phyloP scores from a whole-genome alignment of 2,329 filamentous ascomycete genomes.

The Nigrograna mackinnonii region DNA sequence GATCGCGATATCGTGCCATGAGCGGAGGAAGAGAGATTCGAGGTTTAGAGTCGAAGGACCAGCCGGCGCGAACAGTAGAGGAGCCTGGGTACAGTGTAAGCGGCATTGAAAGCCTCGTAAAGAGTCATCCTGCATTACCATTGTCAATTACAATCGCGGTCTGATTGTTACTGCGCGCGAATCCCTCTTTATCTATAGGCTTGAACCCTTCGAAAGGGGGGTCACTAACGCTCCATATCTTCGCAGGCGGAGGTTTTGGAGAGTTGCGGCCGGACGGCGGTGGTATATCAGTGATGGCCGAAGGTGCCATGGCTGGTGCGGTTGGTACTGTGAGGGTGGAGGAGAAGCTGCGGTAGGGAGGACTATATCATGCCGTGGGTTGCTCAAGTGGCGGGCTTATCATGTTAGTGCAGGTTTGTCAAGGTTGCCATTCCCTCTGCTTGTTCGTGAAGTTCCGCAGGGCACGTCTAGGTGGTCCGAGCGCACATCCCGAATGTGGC shows the following conservation, averaged over 20 bases:
- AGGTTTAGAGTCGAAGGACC: slow-evolving; percentile 88
- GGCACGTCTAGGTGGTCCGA: slow-evolving; percentile 13
- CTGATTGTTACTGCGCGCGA: slow-evolving; percentile 62
- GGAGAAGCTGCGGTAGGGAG: slow-evolving; percentile 8
- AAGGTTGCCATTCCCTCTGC: slow-evolving; percentile 4
- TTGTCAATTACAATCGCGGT: slow-evolving; percentile 97
- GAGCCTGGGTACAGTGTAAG: slow-evolving; percentile 64
- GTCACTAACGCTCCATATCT: slow-evolving; percentile 58
- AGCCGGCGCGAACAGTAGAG: slow-evolving; percentile 86
- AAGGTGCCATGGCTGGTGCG: slow-evolving; percentile 36
- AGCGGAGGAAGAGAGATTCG: slow-evolving; percentile 82
- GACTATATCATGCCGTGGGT: slow-evolving; percentile 30
- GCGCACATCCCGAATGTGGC: slow-evolving; percentile 2
- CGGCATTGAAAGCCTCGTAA: slow-evolving; percentile 1
- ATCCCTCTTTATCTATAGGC: slow-evolving; percentile 67
- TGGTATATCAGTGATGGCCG: slow-evolving; percentile 42
- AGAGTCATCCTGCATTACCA: slow-evolving; percentile 58
- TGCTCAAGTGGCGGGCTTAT: slow-evolving; percentile 14
- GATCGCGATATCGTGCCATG: slow-evolving; percentile 93
- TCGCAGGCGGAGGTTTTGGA: slow-evolving; percentile 57
- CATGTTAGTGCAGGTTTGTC: slow-evolving; percentile 19
- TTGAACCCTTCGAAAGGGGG: slow-evolving; percentile 65
- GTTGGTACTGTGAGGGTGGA: slow-evolving; percentile 7
- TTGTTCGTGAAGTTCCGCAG: slow-evolving; percentile 14
- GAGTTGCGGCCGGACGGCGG: slow-evolving; percentile 49